Evolutionary conservation across 176 grass and related monocot species (phyloP).

Genomic region (Olyra latifolia): DNA sequence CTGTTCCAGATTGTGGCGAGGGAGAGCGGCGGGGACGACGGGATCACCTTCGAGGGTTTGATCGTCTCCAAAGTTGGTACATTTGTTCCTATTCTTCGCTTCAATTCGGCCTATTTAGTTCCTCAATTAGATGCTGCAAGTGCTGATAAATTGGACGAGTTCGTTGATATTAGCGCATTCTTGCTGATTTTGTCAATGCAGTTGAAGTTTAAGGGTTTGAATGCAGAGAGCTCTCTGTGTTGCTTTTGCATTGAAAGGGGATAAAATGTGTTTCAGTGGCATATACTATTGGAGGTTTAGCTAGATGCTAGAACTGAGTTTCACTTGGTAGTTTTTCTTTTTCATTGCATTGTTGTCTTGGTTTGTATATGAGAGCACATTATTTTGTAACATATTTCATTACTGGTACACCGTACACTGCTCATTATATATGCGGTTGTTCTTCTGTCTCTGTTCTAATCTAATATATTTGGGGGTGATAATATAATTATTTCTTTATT

Average conservation of each 20-base stretch:
- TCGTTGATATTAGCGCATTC: neutral
- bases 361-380: neutral
- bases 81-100: neutral
- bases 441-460: neutral
- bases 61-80: constrained; percentile 68
- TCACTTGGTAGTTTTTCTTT: neutral
- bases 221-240: neutral
- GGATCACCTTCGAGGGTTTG: constrained; percentile 69
- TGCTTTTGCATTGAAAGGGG: neutral
- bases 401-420: neutral
- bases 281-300: neutral
- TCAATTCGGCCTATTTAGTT: neutral
- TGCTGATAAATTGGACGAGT: neutral
- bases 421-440: neutral
- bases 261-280: neutral
- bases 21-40: constrained; percentile 58
- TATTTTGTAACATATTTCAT: neutral
- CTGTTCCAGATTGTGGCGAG: constrained; percentile 70
- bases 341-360: neutral
- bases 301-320: neutral
- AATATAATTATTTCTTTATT: neutral
- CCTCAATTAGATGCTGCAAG: neutral
- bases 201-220: neutral
- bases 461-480: neutral
- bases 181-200: neutral